Percentiles rank a stretch among this genome's conserved stretches.
Evolutionary conservation across 495 filamentous ascomycete species (phyloP).

Genomic region (Xylaria intraflava): DNA sequence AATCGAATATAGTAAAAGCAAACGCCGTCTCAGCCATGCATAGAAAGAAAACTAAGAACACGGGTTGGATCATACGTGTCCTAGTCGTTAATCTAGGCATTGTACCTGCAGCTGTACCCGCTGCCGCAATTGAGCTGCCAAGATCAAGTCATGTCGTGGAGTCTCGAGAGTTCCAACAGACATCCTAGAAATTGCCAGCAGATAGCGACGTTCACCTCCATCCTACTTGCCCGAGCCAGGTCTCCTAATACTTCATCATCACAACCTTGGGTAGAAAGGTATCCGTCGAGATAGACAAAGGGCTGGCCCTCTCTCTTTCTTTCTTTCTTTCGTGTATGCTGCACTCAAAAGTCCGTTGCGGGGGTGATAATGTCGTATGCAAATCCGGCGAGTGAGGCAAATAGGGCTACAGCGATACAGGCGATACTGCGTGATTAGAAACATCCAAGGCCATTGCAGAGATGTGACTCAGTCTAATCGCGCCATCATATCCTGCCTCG

Average conservation of each 20-base stretch:
- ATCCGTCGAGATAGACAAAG: constrained; percentile 10
- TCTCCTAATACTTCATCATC: constrained; percentile 10
- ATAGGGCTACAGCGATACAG: constrained; percentile 24
- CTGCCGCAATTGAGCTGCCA: constrained; percentile 6
- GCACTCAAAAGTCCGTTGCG: constrained; percentile 8
- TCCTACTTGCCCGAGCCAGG: constrained; percentile 2
- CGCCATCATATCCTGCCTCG: constrained; percentile 94
- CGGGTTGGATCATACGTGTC: constrained; percentile 10
- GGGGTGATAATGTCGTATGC: constrained; percentile 22
- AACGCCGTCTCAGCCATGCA: constrained; percentile 41
- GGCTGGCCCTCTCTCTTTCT: too few relatives aligned
- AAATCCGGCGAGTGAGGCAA: constrained; percentile 24
- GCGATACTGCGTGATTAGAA: constrained; percentile 21
- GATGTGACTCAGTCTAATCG: constrained; percentile 73
- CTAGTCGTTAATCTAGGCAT: constrained; percentile 16
- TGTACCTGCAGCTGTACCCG: constrained; percentile 16
- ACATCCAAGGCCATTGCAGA: constrained; percentile 6
- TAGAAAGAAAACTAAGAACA: constrained; percentile 41
- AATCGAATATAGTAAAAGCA: constrained; percentile 33
- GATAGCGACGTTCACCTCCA: constrained; percentile 9
- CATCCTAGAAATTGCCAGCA: constrained; percentile 10
- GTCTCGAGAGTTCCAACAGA: constrained; percentile 4
- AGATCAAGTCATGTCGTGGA: constrained; percentile 8
- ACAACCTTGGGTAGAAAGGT: constrained; percentile 6
- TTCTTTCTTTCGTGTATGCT: constrained; percentile 2